A percentile compares a stretch with the other conserved stretches of the same genome.
These are phyloP conservation scores for Clarkia xantiana DNA, from an alignment of 345 rosid genomes.

Conservation along the genomic window DNA sequence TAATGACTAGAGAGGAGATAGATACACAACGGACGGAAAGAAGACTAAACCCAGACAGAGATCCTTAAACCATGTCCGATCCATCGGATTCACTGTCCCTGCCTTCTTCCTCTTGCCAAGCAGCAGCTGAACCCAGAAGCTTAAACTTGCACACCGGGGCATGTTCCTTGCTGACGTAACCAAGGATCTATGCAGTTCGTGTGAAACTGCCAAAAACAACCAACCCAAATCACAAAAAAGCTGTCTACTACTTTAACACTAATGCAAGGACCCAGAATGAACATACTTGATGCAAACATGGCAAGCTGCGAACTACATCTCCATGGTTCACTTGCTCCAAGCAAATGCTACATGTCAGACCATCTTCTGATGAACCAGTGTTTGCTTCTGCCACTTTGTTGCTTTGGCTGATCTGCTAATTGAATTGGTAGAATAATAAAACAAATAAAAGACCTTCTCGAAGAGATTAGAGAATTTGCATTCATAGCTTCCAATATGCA, in stretches of 20 bases:
- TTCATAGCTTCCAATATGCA: too few relatives aligned
- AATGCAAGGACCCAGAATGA: not conserved
- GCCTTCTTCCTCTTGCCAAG: slow-evolving; percentile 27
- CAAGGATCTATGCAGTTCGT: slow-evolving; percentile 56
- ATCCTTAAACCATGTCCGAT: too few relatives aligned
- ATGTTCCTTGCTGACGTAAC: slow-evolving; percentile 52
- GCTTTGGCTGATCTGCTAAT: slow-evolving; percentile 32
- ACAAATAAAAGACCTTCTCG: not conserved
- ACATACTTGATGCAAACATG: slow-evolving; percentile 61
- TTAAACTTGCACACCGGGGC: slow-evolving; percentile 50
- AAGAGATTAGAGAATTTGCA: slow-evolving; percentile 3
- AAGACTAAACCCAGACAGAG: too few relatives aligned
- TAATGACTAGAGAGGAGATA: too few relatives aligned
- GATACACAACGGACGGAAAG: too few relatives aligned
- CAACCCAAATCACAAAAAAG: not conserved
- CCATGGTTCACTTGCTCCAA: slow-evolving; percentile 57
- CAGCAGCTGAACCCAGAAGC: slow-evolving; percentile 14
- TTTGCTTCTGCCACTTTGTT: slow-evolving; percentile 21
- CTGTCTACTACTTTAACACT: too few relatives aligned
- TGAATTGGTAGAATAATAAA: not conserved
- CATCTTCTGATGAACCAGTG: slow-evolving; percentile 34
- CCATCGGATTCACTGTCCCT: too few relatives aligned
- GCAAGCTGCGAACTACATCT: slow-evolving; percentile 59
- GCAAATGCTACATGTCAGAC: slow-evolving; percentile 51
- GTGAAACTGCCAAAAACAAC: slow-evolving; percentile 41